A percentile compares a stretch with the other conserved stretches of the same genome.
Evolutionary conservation across 768 basidiomycete species (phyloP).

Genomic region (Lactarius hatsudake): DNA sequence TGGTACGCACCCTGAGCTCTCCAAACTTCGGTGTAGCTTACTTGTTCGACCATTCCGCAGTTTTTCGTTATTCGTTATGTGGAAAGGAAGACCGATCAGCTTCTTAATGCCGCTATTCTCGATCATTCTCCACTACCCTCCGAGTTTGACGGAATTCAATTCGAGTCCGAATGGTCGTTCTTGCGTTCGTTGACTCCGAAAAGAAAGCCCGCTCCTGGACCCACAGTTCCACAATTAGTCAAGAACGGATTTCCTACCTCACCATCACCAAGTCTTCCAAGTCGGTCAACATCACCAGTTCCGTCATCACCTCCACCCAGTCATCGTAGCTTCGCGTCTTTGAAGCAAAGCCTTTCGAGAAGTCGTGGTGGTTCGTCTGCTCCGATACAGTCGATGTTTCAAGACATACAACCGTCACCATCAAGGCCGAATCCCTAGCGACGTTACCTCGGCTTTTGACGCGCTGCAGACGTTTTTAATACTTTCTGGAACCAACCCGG

Average conservation of each 20-base stretch:
- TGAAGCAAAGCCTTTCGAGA: conserved; percentile 61
- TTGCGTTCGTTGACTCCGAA: conserved; percentile 68
- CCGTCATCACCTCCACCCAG: conserved; percentile 31
- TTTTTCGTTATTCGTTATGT: conserved; percentile 91
- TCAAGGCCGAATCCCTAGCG: conserved; percentile 42
- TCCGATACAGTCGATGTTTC: conserved; percentile 50
- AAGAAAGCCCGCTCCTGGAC: conserved; percentile 46
- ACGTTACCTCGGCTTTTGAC: conserved; percentile 77
- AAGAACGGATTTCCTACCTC: conserved; percentile 43
- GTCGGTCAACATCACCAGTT: conserved; percentile 47
- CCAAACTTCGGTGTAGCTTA: not conserved
- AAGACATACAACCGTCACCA: conserved; percentile 42
- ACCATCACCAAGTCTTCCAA: conserved; percentile 49
- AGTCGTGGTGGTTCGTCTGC: conserved; percentile 46
- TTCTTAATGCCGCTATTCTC: conserved; percentile 79
- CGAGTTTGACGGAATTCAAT: conserved; percentile 80
- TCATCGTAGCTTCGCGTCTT: conserved; percentile 54
- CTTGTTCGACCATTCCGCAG: conserved; percentile 40
- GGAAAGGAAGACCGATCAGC: conserved; percentile 82
- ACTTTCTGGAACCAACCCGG: conserved; percentile 88
- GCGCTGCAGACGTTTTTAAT: conserved; percentile 81
- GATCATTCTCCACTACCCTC: conserved; percentile 77
- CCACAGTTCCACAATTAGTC: conserved; percentile 36
- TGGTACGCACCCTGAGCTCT: conserved; percentile 46
- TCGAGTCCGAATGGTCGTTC: conserved; percentile 96